Conservation (phyloP, 2,329 filamentous ascomycete genomes). For the Hortaea sp. region DNA sequence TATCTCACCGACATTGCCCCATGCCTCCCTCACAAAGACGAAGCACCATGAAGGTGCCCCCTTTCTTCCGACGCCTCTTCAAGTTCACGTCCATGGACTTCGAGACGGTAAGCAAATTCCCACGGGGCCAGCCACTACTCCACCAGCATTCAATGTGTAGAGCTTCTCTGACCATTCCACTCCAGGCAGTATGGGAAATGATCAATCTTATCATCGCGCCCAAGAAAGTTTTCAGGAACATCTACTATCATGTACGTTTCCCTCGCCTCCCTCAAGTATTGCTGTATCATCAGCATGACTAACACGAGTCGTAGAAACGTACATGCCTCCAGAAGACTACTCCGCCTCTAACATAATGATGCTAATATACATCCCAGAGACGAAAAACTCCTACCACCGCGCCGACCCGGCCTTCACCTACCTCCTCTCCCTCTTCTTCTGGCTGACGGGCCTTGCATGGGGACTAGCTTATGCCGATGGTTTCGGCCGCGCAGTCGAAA, state of each 20-base stretch:
- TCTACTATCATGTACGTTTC: conserved; percentile 55
- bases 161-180: not conserved
- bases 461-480: conserved; percentile 45
- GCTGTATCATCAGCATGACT: not conserved
- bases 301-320: conserved; percentile 20
- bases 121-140: not conserved
- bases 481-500: conserved; percentile 32
- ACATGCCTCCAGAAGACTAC: not conserved
- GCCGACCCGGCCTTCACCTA: conserved; percentile 62
- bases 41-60: conserved; percentile 49
- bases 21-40: conserved; percentile 28
- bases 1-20: not conserved
- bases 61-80: conserved; percentile 59
- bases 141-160: not conserved
- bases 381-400: conserved; percentile 60
- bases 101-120: conserved; percentile 40
- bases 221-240: conserved; percentile 61
- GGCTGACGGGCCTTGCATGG: conserved; percentile 46
- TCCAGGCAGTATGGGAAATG: conserved; percentile 58
- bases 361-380: conserved; percentile 32
- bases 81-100: conserved; percentile 69
- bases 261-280: not conserved
- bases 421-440: conserved; percentile 55
- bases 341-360: conserved; percentile 1
- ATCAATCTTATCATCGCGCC: conserved; percentile 57